These are phyloP conservation scores for Volvox africanus DNA, from an alignment of 139 green algal species.

Conservation along the genomic window DNA sequence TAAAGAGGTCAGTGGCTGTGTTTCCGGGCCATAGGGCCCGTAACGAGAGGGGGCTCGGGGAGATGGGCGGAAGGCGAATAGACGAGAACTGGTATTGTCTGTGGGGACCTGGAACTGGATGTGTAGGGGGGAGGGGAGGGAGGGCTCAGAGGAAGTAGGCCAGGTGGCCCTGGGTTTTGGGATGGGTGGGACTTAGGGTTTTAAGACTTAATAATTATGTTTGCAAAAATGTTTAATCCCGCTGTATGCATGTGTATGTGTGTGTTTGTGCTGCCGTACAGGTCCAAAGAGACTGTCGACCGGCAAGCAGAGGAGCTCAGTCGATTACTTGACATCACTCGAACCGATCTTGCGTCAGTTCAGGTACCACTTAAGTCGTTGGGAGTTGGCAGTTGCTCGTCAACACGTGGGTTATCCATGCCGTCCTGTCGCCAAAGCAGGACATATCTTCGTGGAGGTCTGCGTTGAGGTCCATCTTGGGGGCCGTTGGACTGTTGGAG, in stretches of 20 bases:
- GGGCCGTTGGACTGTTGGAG: no score
- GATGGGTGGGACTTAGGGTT: no score
- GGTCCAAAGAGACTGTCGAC: background rate
- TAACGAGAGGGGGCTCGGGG: no score
- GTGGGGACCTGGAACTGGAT: background rate
- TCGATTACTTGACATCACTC: background rate
- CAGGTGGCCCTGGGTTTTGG: background rate
- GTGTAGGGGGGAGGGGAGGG: background rate
- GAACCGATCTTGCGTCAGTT: background rate
- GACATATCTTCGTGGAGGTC: no score
- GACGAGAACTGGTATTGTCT: no score
- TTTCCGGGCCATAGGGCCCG: no score
- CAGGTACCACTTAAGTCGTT: background rate
- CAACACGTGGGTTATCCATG: no score
- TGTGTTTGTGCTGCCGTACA: conserved; percentile 12
- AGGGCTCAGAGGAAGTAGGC: background rate
- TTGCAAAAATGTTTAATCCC: no score
- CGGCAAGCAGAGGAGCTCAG: background rate
- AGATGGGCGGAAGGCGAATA: background rate
- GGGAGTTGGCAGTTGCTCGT: background rate
- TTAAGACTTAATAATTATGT: no score
- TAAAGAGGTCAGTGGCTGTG: conserved; percentile 11
- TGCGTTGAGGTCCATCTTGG: no score
- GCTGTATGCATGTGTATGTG: background rate
- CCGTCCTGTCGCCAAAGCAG: no score